Percentiles rank a stretch among this genome's conserved stretches.
Conservation (phyloP, 768 basidiomycete genomes). For the Agaricus sinodeliciosus region DNA sequence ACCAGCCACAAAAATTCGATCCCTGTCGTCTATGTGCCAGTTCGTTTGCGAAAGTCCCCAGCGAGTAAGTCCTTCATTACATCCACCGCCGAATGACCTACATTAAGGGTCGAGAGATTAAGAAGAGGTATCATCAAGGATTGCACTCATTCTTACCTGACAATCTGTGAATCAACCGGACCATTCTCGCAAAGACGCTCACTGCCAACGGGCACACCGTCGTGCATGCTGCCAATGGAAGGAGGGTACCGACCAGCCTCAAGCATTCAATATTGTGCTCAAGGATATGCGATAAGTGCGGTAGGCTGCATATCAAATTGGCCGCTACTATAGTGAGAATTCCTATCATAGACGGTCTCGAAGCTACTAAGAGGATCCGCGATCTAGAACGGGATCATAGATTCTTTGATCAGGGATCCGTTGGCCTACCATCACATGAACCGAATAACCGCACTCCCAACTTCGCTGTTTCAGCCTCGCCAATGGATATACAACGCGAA, state of each 20-base stretch:
- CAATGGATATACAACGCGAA: conserved; percentile 48
- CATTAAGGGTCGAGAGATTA: conserved; percentile 23
- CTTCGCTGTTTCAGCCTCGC: conserved; percentile 76
- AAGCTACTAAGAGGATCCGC: conserved; percentile 63
- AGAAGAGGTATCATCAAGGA: too few relatives aligned
- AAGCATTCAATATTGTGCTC: conserved; percentile 62
- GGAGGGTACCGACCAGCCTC: conserved; percentile 60
- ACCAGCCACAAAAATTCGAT: background rate
- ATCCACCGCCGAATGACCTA: too few relatives aligned
- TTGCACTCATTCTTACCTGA: background rate
- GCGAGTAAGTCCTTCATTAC: too few relatives aligned
- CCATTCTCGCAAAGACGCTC: conserved; percentile 63
- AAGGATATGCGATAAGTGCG: conserved; percentile 76
- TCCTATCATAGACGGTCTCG: conserved; percentile 74
- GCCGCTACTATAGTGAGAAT: conserved; percentile 37
- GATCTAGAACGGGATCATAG: too few relatives aligned
- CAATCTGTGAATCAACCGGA: conserved; percentile 46
- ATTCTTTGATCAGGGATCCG: conserved; percentile 2
- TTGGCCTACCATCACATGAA: conserved; percentile 24
- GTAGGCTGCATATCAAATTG: background rate
- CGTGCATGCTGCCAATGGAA: conserved; percentile 64
- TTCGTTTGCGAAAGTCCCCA: background rate
- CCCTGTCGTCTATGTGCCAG: background rate
- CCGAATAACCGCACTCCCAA: conserved; percentile 69
- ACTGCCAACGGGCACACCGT: conserved; percentile 60